Conservation (phyloP, 2,329 filamentous ascomycete genomes). For the Calonectria pteridis region DNA sequence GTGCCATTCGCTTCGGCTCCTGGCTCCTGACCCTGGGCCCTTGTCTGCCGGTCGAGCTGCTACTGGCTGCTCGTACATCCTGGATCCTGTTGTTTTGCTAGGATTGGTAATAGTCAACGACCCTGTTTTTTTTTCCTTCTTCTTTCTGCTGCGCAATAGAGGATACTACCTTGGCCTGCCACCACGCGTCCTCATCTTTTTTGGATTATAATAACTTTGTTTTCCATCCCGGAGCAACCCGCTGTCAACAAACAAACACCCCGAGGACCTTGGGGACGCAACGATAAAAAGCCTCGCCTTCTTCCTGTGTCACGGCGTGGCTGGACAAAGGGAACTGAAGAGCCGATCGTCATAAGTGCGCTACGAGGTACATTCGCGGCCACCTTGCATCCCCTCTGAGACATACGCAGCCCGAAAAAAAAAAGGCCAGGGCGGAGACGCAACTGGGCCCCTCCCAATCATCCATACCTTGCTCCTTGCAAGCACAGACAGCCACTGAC, state of each 20-base stretch:
- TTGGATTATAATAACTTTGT: conserved; percentile 3
- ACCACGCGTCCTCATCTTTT: not conserved
- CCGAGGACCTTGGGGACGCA: not conserved
- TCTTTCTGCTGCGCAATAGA: conserved; percentile 10
- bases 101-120: conserved; percentile 38
- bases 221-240: conserved; percentile 2
- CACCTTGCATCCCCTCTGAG: conserved; percentile 21
- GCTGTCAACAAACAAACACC: not conserved
- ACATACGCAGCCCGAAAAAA: conserved; percentile 20
- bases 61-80: conserved; percentile 27
- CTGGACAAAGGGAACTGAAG: not conserved
- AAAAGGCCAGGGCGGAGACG: conserved; percentile 20
- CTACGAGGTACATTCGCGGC: not conserved
- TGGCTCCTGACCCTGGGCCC: conserved; percentile 31
- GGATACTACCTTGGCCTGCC: not conserved
- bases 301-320: conserved; percentile 1
- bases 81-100: conserved; percentile 29
- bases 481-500: conserved; percentile 20
- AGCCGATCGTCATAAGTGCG: conserved; percentile 15
- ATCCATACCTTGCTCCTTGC: conserved; percentile 19
- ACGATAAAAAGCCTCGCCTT: not conserved
- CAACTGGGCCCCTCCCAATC: conserved; percentile 8
- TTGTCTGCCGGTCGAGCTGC: conserved; percentile 32
- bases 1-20: conserved; percentile 21
- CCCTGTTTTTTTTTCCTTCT: conserved; percentile 30